A percentile compares a stretch with the other conserved stretches of the same genome.
Evolutionary conservation across 169 alveolate genomes (phyloP).

Genomic region (Plasmodium coatneyi): DNA sequence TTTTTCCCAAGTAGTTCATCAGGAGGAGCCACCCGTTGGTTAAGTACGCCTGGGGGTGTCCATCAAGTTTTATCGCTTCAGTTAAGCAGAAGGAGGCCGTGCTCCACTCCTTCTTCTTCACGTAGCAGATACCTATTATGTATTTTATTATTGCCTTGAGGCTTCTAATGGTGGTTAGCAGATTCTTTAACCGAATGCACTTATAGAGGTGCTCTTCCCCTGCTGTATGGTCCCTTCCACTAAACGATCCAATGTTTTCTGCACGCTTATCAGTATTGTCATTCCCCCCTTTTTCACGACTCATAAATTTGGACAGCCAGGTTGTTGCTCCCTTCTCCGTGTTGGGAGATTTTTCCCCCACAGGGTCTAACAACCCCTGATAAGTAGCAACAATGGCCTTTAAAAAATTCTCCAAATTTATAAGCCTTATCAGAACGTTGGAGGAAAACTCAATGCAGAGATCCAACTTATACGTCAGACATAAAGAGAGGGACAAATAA

Average conservation of each 20-base stretch:
- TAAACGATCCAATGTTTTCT: background rate
- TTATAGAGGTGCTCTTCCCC: slow-evolving; percentile 1
- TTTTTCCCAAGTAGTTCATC: slow-evolving; percentile 51
- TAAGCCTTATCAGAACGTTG: slow-evolving; percentile 13
- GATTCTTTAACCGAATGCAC: slow-evolving; percentile 2
- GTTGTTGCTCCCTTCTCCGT: background rate
- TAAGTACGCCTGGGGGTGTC: slow-evolving; percentile 7
- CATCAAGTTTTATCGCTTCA: slow-evolving; percentile 9
- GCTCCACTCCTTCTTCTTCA: slow-evolving; percentile 60
- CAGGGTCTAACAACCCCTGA: background rate
- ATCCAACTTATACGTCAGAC: slow-evolving; percentile 51
- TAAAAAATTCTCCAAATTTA: slow-evolving; percentile 45
- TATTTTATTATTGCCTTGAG: slow-evolving; percentile 57
- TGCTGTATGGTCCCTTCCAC: background rate
- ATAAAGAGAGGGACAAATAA: slow-evolving; percentile 57
- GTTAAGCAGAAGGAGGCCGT: slow-evolving; percentile 65
- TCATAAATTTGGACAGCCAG: background rate
- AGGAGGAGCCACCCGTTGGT: slow-evolving; percentile 48
- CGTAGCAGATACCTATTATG: slow-evolving; percentile 60
- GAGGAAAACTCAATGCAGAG: slow-evolving; percentile 53
- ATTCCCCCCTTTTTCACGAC: background rate
- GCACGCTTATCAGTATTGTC: background rate
- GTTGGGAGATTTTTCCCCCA: background rate
- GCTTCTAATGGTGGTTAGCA: background rate
- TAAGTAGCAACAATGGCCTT: background rate